Base-by-base conservation (phyloP, 148 eudicot species). In the Chenopodium suecicum region DNA sequence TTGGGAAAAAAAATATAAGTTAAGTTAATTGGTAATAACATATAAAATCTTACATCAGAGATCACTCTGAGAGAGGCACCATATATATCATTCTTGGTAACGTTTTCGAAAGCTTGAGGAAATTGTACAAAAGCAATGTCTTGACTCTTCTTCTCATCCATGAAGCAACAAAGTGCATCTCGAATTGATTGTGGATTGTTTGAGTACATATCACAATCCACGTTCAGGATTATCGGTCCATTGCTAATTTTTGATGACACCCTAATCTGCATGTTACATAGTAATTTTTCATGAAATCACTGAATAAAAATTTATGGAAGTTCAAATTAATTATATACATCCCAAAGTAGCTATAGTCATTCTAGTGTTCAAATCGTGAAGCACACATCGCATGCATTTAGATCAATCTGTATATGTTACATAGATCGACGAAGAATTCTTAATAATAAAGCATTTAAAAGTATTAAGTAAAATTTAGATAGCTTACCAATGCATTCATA, bases 201-300 rank as follows among this genome's bases (percentile, higher is more conserved):
- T 0, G 97, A 92, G 84, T 91, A 92, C 95, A 92, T 92, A 65
- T 94, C 98, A 66, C 98, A 94, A 69, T 94, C 98, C 10, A 94
- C 92, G 65, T 89, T 94, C 0, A 94, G 89, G 81, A 94, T 88
- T 80, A 94, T 79, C 0, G 84, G 81, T 4, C 86, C 97, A 67
- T 91, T 91, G 91, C 97, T 94, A 44, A 94, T 89, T 82, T 84
- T 81, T 27, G 95, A 88, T 54, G 98, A 94, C 79, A 94, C 94
- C 86, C 97, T 88, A 79, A 94, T 88, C 98, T 94, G 91, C 89
- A 85, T 22, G 66, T 37, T 37, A 37, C 44, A 37, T 5, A 37
- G 44, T 37, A 37, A 37, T 37, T 37, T 37, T 0, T 37, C 44
- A 37, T 37, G 44, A 37, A 37, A 37, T 37, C 44, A 5, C 44